phyloP scores from a whole-genome alignment of 1,139 yeast genomes.

The Yamadazyma blattariae region DNA sequence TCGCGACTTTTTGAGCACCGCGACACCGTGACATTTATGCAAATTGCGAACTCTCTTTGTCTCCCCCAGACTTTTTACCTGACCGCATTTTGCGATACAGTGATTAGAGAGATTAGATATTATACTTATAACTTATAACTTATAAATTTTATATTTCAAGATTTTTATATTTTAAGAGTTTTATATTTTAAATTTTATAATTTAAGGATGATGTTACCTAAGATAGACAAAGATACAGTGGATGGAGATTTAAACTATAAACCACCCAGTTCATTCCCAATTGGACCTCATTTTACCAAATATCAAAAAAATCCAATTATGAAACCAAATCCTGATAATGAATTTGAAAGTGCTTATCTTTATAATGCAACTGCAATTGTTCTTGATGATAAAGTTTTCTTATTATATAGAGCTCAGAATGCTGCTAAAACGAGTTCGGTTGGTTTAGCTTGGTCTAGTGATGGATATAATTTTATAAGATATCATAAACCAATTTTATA shows the following conservation, averaged over 20 bases:
- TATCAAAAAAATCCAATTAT: conserved; percentile 38
- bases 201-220: conserved; percentile 35
- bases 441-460: conserved; percentile 43
- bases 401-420: conserved; percentile 44
- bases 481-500: conserved; percentile 31
- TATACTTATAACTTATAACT: no score
- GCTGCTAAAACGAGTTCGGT: conserved; percentile 31
- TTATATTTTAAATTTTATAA: no score
- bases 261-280: conserved; percentile 38
- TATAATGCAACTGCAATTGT: conserved; percentile 48
- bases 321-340: conserved; percentile 36
- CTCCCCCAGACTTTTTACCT: no score
- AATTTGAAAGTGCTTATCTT: conserved; percentile 39
- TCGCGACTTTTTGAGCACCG: no score
- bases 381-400: conserved; percentile 34
- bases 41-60: no score
- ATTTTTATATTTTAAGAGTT: no score
- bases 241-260: conserved; percentile 34
- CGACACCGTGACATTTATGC: no score
- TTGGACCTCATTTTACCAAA: conserved; percentile 37
- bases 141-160: no score
- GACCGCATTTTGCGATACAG: no score
- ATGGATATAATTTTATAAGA: conserved; percentile 34
- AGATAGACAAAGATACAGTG: conserved; percentile 22
- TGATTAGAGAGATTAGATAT: no score